These are phyloP conservation scores for Alternaria panax DNA, from an alignment of 2,329 filamentous ascomycete genomes.

Conservation along the genomic window DNA sequence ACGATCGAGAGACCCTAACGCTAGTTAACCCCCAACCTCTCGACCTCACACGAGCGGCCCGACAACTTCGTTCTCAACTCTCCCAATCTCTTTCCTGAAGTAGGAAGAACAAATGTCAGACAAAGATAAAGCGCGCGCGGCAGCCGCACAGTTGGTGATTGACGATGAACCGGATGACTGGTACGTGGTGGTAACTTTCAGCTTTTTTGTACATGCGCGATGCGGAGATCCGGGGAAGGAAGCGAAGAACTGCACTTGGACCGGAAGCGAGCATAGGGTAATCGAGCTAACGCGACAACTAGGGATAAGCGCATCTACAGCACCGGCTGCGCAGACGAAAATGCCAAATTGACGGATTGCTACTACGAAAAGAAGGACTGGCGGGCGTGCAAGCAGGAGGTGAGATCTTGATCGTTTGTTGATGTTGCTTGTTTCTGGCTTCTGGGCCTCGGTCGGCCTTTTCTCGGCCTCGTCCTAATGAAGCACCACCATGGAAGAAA, in stretches of 20 bases:
- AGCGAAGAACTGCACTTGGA: background rate
- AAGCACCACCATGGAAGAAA: no score
- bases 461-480: no score
- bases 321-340: conserved; percentile 95
- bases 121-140: conserved; percentile 55
- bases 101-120: conserved; percentile 50
- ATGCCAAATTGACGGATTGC: conserved; percentile 90
- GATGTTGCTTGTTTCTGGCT: conserved; percentile 5
- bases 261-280: no score
- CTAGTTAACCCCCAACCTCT: no score
- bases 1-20: background rate
- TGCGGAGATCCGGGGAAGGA: conserved; percentile 9
- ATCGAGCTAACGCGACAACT: conserved; percentile 18
- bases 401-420: conserved; percentile 57
- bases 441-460: no score
- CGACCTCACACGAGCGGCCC: no score
- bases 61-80: no score
- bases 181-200: conserved; percentile 66
- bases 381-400: conserved; percentile 86
- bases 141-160: conserved; percentile 57
- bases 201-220: background rate
- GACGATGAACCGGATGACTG: conserved; percentile 96
- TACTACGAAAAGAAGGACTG: conserved; percentile 97
- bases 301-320: conserved; percentile 99
- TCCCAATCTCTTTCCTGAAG: background rate